Evolutionary conservation across 78 protist genomes (phyloP).

Genomic region (Planoprotostelium fungivorum): DNA sequence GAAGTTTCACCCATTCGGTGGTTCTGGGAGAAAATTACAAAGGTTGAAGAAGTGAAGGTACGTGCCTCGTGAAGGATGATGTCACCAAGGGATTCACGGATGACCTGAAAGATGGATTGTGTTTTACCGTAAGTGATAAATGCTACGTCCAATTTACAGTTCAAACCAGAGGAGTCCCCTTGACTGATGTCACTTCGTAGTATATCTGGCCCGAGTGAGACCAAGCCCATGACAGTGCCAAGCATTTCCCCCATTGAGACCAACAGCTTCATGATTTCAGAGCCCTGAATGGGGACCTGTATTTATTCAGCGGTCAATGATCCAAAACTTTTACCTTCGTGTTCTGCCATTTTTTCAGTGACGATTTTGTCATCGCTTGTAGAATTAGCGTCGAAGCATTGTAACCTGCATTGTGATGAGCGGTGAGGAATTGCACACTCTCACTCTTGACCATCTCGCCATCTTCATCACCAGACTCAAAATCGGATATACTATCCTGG

Average conservation of each 20-base stretch:
- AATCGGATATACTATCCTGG: neutral
- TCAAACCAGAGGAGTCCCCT: neutral
- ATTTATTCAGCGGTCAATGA: neutral
- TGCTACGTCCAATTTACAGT: neutral
- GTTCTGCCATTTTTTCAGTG: neutral
- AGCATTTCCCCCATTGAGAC: neutral
- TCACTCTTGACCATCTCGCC: neutral
- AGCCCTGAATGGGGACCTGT: neutral
- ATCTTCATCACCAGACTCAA: neutral
- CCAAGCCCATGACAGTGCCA: neutral
- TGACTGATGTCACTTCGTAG: neutral
- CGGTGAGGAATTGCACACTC: neutral
- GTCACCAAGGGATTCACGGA: neutral
- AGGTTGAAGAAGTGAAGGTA: neutral
- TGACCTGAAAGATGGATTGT: neutral
- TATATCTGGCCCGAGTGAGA: neutral
- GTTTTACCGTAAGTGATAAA: neutral
- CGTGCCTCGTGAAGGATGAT: neutral
- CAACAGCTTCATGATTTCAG: neutral
- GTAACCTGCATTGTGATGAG: neutral
- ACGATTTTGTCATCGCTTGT: neutral
- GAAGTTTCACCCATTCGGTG: neutral
- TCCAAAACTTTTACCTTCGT: neutral
- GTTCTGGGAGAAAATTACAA: neutral
- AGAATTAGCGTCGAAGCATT: neutral